Evolutionary conservation across 2,329 filamentous ascomycete genomes (phyloP), one percentile per base, ranked within the genome.

Genomic region (Fonsecaea multimorphosa): DNA sequence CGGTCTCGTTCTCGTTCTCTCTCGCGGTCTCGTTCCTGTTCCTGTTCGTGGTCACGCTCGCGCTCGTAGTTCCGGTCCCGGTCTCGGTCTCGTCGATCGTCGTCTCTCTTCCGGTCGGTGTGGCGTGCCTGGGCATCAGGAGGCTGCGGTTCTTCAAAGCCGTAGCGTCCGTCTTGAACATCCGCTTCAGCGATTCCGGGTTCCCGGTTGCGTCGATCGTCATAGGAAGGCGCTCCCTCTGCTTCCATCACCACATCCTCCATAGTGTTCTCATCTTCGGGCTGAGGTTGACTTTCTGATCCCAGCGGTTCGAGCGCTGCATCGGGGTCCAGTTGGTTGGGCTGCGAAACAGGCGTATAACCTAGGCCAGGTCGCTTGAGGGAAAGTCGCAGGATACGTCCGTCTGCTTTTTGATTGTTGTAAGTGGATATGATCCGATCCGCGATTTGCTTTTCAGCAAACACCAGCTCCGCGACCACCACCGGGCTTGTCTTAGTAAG

Each of bases 321-420:
- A n/a, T 6, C 29, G 46, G 27, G 31, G 49, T 40, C 34, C 9
- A 24, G 9, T 24, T 38, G 58, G 32, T 44, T 54, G 7, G 52
- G 24, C 16, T 56, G 53, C 14, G 53, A 32, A 9, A 36, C 16
- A 11, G 52, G 12, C 0, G 38, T 58, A 19, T 51, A 58, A 16
- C 54, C 61, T 22, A 53, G 6, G 3, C 64, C 65, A 12, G 74
- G 68, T 12, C 77, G 74, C 71, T 85, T 85, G 69, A 86, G 76
- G 67, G 83, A 85, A 60, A 89, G 81, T 64, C 86, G 84, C 40
- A 89, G 78, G 2, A 86, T 73, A 63, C 85, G 81, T 34, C 86
- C 87, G 72, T 89, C 87, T 31, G 87, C 87, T 84, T 84, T 86
- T 73, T 88, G 85, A 69, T 85, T 85, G 76, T 89, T 85, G 77